Base-by-base conservation (phyloP, 164 flowering plant genomes). In the Vitis cinerea region DNA sequence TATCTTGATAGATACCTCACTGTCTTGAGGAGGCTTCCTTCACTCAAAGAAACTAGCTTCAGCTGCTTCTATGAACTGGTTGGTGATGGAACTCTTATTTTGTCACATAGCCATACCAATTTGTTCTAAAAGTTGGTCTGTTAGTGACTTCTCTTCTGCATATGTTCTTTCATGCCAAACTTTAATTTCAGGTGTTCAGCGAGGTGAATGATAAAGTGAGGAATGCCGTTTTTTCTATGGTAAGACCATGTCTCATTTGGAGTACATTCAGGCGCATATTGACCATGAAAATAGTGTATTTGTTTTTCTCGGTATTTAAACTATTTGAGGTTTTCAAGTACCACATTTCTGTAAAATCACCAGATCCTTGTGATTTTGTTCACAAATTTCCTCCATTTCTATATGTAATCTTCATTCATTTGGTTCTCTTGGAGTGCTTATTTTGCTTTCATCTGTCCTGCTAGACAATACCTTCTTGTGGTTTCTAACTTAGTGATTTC, bases 1-100 rank as follows among this genome's bases (percentile, higher is more conserved):
- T 81, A 83, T 74, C 75, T 85, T 27, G 85, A 83, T 31, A 84
- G 85, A 11, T 81, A 66, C 73, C 75, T 74, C 52, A 70, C 78
- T 69, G 56, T 78, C 16, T 59, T 70, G 63, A 76, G 70, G 50
- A 57, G 69, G 0, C 80, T 83, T 72, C 81, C 80, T 10, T 4
- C 78, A 1, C 67, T 85, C 11, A 68, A 74, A 31, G 80, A 76
- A 55, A 81, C 67, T 74, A 85, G 85, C 55, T 54, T 71, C 12
- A 71, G 71, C 1, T 76, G 80, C 74, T 85, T 83, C 76, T 73
- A 74, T 30, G 82, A 81, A 63, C 60, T 81, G 82, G 86, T 81
- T 65, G 31, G 73, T 66, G 9, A 57, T 12, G 16, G 27, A 23
- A 23, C 27, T 23, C 27, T 23, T 1, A 23, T 23, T 23, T 23